Evolutionary conservation across 2,329 filamentous ascomycete species (phyloP).

Genomic region (Phaeoacremonium minimum): DNA sequence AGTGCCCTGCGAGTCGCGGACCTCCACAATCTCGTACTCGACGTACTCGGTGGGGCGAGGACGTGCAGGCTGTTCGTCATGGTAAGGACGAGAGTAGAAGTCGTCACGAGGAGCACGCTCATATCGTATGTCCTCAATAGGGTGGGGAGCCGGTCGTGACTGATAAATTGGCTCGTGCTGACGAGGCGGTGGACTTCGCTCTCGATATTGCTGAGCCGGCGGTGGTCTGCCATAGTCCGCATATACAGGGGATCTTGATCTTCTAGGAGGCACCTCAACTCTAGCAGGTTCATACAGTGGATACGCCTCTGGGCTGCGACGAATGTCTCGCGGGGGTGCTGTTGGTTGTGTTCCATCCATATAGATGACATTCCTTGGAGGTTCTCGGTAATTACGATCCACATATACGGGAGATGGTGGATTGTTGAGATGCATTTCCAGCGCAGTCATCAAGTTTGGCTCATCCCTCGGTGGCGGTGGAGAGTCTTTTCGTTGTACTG

Average conservation of each 20-base stretch:
- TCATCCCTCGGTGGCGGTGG: slow-evolving; percentile 7
- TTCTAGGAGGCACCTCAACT: slow-evolving; percentile 14
- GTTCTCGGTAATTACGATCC: slow-evolving; percentile 7
- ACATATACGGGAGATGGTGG: background rate
- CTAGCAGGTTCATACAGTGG: slow-evolving; percentile 13
- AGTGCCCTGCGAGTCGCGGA: slow-evolving; percentile 36
- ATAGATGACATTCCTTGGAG: slow-evolving; percentile 8
- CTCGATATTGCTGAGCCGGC: slow-evolving; percentile 20
- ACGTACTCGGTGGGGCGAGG: slow-evolving; percentile 24
- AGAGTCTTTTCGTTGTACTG: slow-evolving; percentile 4
- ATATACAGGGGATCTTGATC: slow-evolving; percentile 27
- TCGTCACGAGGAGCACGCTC: slow-evolving; percentile 15
- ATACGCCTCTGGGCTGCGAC: slow-evolving; percentile 9
- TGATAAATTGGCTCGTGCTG: slow-evolving; percentile 22
- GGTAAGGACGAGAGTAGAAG: slow-evolving; percentile 2
- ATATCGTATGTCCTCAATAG: slow-evolving; percentile 19
- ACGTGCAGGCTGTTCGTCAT: slow-evolving; percentile 16
- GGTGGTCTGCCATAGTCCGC: slow-evolving; percentile 17
- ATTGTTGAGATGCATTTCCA: slow-evolving; percentile 18
- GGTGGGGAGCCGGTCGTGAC: slow-evolving; percentile 15
- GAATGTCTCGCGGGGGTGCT: slow-evolving; percentile 5
- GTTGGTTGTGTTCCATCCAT: slow-evolving; percentile 4
- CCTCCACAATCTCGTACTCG: slow-evolving; percentile 40
- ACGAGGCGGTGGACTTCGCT: slow-evolving; percentile 20
- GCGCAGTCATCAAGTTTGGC: slow-evolving; percentile 13